Percentiles rank a stretch among this genome's conserved stretches.
Conservation (phyloP, 371 early-diverging fungal genomes). For the Lichtheimia ramosa region DNA sequence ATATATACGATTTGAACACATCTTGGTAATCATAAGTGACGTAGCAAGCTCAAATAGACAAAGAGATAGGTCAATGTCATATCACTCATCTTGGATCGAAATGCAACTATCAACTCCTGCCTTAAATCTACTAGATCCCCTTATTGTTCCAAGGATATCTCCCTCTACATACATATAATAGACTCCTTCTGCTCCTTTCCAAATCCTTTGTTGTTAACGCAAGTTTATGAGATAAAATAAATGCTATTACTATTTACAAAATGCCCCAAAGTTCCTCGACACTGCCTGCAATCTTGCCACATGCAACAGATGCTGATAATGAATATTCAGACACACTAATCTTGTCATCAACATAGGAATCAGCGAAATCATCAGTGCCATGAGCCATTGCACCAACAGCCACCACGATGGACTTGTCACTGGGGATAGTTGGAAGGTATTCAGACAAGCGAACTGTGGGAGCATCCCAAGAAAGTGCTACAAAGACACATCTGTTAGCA, state of each 20-base stretch:
- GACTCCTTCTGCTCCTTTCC: neutral
- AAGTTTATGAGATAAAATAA: too few species aligned
- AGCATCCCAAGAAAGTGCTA: slow-evolving; percentile 91
- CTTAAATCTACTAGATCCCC: neutral
- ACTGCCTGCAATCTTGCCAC: slow-evolving; percentile 87
- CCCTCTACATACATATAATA: neutral
- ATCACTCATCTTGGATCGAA: too few species aligned
- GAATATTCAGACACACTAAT: slow-evolving; percentile 94
- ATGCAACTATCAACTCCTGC: too few species aligned
- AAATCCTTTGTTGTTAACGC: too few species aligned
- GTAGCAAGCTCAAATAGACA: too few species aligned
- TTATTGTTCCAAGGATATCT: neutral
- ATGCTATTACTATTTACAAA: slow-evolving; percentile 49
- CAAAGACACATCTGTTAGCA: neutral
- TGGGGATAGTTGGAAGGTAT: slow-evolving; percentile 79
- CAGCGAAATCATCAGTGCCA: slow-evolving; percentile 93
- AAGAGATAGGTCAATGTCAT: too few species aligned
- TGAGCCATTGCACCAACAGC: slow-evolving; percentile 98
- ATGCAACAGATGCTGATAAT: slow-evolving; percentile 93
- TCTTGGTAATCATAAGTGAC: too few species aligned
- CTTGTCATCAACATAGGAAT: slow-evolving; percentile 93
- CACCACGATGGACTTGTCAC: slow-evolving; percentile 82
- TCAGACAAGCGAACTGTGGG: slow-evolving; percentile 81
- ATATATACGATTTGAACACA: too few species aligned
- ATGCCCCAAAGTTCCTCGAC: slow-evolving; percentile 89